These are phyloP conservation scores for Corymbia maculata DNA, from an alignment of 345 rosid species.

Conservation along the genomic window DNA sequence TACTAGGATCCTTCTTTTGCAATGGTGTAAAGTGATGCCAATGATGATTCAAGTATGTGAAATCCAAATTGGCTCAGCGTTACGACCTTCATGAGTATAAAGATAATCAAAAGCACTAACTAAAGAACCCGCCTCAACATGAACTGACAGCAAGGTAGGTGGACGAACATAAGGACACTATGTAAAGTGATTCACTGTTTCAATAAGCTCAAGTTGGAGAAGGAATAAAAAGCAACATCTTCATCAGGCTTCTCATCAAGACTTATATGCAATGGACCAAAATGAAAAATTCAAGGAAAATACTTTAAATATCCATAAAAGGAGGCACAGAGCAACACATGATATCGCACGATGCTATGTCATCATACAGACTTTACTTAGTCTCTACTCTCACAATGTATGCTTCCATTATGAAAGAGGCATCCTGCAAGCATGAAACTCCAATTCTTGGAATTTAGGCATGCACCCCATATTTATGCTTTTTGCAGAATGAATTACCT, in stretches of 20 bases:
- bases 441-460: background rate
- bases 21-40: background rate
- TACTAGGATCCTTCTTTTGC: background rate
- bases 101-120: background rate
- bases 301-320: background rate
- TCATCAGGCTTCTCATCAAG: background rate
- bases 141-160: background rate
- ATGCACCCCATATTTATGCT: background rate
- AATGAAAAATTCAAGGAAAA: background rate
- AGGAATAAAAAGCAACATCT: background rate
- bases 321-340: background rate
- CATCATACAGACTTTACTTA: background rate
- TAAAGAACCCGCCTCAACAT: background rate
- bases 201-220: background rate
- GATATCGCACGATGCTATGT: background rate
- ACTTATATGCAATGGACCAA: background rate
- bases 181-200: background rate
- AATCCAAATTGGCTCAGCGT: background rate
- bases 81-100: background rate
- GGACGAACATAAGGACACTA: background rate
- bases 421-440: background rate
- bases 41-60: background rate
- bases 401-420: background rate
- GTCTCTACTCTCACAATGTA: background rate
- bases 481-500: slow-evolving; percentile 26